Evolutionary conservation across 2,329 filamentous ascomycete species (phyloP).

Genomic region (Pezicula neosporulosa): DNA sequence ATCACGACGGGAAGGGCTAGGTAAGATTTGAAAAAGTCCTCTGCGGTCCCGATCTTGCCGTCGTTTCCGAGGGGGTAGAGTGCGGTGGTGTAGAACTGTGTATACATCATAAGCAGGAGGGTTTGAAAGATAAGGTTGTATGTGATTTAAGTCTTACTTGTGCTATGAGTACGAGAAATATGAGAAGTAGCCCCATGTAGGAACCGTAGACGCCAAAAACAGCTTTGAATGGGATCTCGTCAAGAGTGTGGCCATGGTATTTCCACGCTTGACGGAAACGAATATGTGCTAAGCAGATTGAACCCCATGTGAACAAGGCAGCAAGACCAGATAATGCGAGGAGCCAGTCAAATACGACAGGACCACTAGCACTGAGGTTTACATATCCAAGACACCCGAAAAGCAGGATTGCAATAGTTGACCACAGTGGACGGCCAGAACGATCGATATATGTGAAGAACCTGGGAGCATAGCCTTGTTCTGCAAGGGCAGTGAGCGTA

Average conservation of each 20-base stretch:
- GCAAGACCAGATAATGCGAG: constrained; percentile 60
- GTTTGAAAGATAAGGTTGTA: too few relatives aligned
- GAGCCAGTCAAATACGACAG: constrained; percentile 59
- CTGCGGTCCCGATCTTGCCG: constrained; percentile 21
- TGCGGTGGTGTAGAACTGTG: too few relatives aligned
- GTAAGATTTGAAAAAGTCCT: constrained; percentile 49
- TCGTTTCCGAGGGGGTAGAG: too few relatives aligned
- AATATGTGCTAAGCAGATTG: constrained; percentile 64
- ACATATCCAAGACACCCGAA: constrained; percentile 50
- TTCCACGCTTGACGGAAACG: constrained; percentile 62
- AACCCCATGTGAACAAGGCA: constrained; percentile 63
- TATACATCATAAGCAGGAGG: too few relatives aligned
- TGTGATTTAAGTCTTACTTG: constrained; percentile 18
- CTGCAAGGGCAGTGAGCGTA: constrained; percentile 54
- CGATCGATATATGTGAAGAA: constrained; percentile 56
- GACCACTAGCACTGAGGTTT: constrained; percentile 41
- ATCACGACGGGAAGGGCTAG: constrained; percentile 49
- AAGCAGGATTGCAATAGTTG: constrained; percentile 42
- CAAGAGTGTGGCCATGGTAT: constrained; percentile 52
- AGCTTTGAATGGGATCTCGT: constrained; percentile 63
- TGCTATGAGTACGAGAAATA: constrained; percentile 34
- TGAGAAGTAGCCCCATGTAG: constrained; percentile 56
- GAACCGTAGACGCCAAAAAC: constrained; percentile 59
- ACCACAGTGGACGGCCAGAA: constrained; percentile 50
- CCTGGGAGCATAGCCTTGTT: constrained; percentile 55